Base-by-base conservation (phyloP, 2,329 filamentous ascomycete species). In the Aspergillus pseudoglaucus region DNA sequence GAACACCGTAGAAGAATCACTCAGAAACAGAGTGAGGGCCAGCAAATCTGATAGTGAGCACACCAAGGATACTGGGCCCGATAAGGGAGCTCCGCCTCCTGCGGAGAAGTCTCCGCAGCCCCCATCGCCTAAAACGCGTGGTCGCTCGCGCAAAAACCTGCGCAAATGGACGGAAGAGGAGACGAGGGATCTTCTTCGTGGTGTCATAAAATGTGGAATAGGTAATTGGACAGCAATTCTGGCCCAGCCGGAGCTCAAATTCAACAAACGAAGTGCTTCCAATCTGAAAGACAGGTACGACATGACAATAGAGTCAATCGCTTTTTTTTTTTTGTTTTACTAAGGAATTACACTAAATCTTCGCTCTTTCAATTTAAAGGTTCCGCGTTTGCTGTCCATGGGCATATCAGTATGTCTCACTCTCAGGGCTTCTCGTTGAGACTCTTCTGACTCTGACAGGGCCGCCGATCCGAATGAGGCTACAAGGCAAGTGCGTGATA, bases 141-240 rank as follows among this genome's bases (percentile, higher is more conserved):
- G 61, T 30, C 70, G 72, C 44, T 71, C 73, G 39, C 68, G 73
- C 41, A 81, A 78, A 47, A 78, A 75, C 52, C 48, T 73, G 12
- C 63, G 69, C 47, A 73, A 66, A 54, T 85, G 82, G 82, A 77
- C 77, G 1, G 76, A 82, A n/a, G 69, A 80, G 52, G 82, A 85
- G 61, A 84, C 81, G 0, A 71, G 70, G 23, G 71, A 78, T 53
- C 61, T 85, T 22, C 66, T 84, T 10, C 69, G 74, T 48, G 82
- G 82, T 0, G 81, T 83, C 7, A 72, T 76, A 33, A 77, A 74
- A 52, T 82, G 79, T 56, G 82, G 81, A 1, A 79, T 83, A 50
- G 82, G 82, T 3, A 82, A 75, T 52, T 85, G 82, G 82, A 84
- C 81, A 47, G 76, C 76, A 53, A 84, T 85, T 15, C 60, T 83